Evolutionary conservation across 169 alveolate species (phyloP).

Genomic region (Eimeria sp.): DNA sequence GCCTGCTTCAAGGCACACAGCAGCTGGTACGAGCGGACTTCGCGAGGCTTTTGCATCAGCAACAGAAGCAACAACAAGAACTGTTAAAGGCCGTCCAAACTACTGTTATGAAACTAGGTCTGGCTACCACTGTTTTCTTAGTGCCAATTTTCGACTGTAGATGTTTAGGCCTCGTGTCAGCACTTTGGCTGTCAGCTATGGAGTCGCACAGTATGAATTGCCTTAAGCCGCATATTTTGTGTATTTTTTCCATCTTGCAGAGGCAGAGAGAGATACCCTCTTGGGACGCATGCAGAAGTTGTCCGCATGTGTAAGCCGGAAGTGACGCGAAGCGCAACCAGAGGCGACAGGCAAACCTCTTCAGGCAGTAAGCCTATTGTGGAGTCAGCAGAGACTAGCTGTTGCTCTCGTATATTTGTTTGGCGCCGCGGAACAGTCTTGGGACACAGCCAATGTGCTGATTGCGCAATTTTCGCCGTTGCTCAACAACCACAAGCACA

Average conservation of each 20-base stretch:
- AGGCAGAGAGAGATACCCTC: slow-evolving; percentile 40
- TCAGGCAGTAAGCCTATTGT: not conserved
- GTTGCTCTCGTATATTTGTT: not conserved
- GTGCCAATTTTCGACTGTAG: not conserved
- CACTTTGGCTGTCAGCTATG: not conserved
- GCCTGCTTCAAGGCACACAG: slow-evolving; percentile 33
- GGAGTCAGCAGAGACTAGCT: not conserved
- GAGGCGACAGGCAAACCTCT: not conserved
- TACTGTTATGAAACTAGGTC: slow-evolving; percentile 36
- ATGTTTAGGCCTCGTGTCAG: not conserved
- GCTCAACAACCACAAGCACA: not conserved
- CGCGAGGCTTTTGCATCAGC: slow-evolving; percentile 40
- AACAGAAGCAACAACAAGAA: slow-evolving; percentile 28
- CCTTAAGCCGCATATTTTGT: not conserved
- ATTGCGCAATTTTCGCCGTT: not conserved
- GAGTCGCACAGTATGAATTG: not conserved
- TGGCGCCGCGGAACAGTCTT: not conserved
- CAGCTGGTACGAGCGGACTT: slow-evolving; percentile 50
- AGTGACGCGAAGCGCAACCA: slow-evolving; percentile 13
- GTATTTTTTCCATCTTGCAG: slow-evolving; percentile 25
- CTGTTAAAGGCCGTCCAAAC: slow-evolving; percentile 23
- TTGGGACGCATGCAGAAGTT: slow-evolving; percentile 54
- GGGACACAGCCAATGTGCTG: not conserved
- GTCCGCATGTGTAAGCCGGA: slow-evolving; percentile 6
- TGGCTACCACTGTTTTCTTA: not conserved